Base-by-base conservation (phyloP, 495 filamentous ascomycete genomes). In the Barbatosphaeria neglecta region DNA sequence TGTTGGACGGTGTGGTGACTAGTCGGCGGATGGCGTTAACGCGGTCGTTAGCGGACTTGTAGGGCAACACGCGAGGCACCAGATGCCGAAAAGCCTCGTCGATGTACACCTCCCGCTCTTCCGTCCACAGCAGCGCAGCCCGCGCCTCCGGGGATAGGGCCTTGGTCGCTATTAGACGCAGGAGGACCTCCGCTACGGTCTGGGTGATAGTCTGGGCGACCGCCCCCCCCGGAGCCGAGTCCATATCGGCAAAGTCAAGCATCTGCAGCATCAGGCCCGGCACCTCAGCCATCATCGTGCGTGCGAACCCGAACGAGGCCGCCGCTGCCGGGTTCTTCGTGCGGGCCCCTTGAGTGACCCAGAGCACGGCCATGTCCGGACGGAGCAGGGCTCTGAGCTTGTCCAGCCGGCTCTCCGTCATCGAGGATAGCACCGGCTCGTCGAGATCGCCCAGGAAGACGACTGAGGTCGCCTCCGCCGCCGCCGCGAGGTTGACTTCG, bases 171-270 rank as follows among this genome's bases (percentile, higher is more conserved):
- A 38, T 23, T 1, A 70, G 54, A n/a, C 57, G 51, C 8, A 55
- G 49, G 35, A 69, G 66, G 4, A 48, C 46, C 22, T 59, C 43
- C 0, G 51, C 41, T 8, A 70, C 47, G 2, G 51, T 39, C 20
- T 50, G 37, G 0, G 41, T 48, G 0, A 56, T 54, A 0, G 17
- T 50, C 39, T 0, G 41, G 49, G 0, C 58, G 53, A 0, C 46
- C 33, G 4, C 49, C 49, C 13, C 58, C 56, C 6, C 52, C 22
- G 9, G 46, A 38, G 8, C 64, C n/a, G n/a, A n/a, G n/a, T n/a
- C n/a, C n/a, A n/a, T n/a, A n/a, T n/a, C n/a, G n/a, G n/a, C 66
- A 16, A 72, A 47, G 40, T 73, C 68, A 1, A 73, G 54, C 44
- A 69, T 46, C 50, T 69, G 69, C 15, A 73, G 33, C 1, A 28